Conservation (phyloP, 495 filamentous ascomycete species). For the Chlorociboria aeruginascens region DNA sequence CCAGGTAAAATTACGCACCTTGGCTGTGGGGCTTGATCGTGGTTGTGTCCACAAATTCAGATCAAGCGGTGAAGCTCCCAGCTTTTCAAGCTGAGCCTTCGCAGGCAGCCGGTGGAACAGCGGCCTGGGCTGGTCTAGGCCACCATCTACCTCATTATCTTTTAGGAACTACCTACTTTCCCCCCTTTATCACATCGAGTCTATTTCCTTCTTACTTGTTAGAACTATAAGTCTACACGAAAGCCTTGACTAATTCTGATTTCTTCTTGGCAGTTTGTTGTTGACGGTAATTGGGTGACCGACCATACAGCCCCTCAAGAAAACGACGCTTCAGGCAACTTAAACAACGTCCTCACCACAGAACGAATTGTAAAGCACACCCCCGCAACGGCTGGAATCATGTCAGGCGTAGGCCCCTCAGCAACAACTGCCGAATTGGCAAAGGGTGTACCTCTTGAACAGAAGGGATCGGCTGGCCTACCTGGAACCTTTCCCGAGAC, state of each 20-base stretch:
- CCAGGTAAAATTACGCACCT: not conserved
- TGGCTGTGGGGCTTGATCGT: constrained; percentile 9
- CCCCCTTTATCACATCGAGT: too few species aligned
- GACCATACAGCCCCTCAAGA: constrained; percentile 70
- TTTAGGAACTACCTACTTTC: too few species aligned
- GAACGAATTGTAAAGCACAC: constrained; percentile 49
- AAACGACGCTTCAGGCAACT: constrained; percentile 61
- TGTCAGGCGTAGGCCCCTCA: constrained; percentile 57
- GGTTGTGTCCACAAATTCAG: constrained; percentile 2
- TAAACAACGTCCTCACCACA: constrained; percentile 79
- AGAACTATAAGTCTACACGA: not conserved
- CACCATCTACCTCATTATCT: too few species aligned
- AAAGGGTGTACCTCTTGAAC: constrained; percentile 41
- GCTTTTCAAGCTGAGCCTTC: constrained; percentile 6
- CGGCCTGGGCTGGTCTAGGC: not conserved
- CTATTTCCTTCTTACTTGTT: not conserved
- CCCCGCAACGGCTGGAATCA: constrained; percentile 35
- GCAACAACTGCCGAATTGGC: constrained; percentile 69
- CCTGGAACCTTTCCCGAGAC: constrained; percentile 79
- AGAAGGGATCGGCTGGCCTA: constrained; percentile 24
- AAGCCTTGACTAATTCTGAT: constrained; percentile 1
- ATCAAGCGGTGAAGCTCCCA: constrained; percentile 16
- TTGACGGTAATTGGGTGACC: constrained; percentile 76
- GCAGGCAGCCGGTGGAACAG: constrained; percentile 3
- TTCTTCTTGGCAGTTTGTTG: constrained; percentile 60